These are phyloP conservation scores for Dillenia suffruticosa DNA, from an alignment of 164 flowering plant genomes.

Conservation along the genomic window DNA sequence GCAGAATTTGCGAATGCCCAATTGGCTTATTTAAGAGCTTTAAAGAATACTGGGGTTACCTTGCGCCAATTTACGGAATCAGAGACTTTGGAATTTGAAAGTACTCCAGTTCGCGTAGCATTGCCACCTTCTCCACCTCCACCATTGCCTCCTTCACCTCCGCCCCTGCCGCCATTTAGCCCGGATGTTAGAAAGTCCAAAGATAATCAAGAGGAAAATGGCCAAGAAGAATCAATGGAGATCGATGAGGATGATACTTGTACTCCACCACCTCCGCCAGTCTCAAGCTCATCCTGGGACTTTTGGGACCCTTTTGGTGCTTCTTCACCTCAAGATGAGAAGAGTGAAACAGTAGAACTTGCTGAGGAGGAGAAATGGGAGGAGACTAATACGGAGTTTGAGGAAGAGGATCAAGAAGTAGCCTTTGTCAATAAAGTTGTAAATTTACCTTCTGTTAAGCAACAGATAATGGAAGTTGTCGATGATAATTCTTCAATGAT, in stretches of 20 bases:
- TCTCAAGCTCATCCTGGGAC: slow-evolving; percentile 46
- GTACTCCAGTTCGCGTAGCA: slow-evolving; percentile 14
- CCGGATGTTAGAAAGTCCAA: slow-evolving; percentile 34
- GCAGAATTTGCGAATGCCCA: slow-evolving; percentile 64
- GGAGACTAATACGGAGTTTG: slow-evolving; percentile 64
- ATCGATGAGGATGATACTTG: slow-evolving; percentile 27
- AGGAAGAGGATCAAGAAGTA: slow-evolving; percentile 40
- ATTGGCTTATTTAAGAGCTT: slow-evolving; percentile 58
- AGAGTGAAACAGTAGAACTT: slow-evolving; percentile 24
- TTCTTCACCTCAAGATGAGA: slow-evolving; percentile 15
- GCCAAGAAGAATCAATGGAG: slow-evolving; percentile 43
- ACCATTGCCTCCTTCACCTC: slow-evolving; percentile 64
- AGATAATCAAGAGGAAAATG: slow-evolving; percentile 8
- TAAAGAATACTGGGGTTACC: slow-evolving; percentile 80
- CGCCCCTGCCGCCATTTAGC: slow-evolving; percentile 65
- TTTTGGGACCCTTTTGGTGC: slow-evolving; percentile 49
- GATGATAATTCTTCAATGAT: slow-evolving; percentile 55
- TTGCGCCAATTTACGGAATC: slow-evolving; percentile 83
- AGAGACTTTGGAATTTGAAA: slow-evolving; percentile 51
- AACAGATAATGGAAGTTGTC: slow-evolving; percentile 24
- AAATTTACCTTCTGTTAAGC: slow-evolving; percentile 21
- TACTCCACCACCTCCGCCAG: slow-evolving; percentile 54
- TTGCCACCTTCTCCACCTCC: slow-evolving; percentile 54
- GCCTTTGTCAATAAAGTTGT: slow-evolving; percentile 8
- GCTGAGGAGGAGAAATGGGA: slow-evolving; percentile 73